Percentiles rank a stretch among this genome's conserved stretches.
These are phyloP conservation scores for Blastocystis sp. DNA, from an alignment of 352 stramenopile genomes.

Conservation along the genomic window DNA sequence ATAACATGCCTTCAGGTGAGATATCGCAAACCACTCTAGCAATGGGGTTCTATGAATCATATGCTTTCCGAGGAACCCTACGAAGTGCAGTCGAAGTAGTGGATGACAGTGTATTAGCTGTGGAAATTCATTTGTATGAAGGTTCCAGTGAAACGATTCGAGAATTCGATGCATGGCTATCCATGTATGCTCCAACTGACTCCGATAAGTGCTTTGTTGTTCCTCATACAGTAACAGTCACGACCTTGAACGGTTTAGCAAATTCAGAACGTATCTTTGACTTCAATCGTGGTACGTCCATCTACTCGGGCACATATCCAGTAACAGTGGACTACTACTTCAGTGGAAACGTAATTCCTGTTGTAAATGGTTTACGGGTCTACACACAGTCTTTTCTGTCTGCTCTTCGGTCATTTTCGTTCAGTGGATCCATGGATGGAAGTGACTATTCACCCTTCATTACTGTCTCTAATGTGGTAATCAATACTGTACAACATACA, in stretches of 20 bases:
- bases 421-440: background rate
- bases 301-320: background rate
- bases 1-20: conserved; percentile 11
- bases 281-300: background rate
- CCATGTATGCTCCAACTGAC: background rate
- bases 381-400: background rate
- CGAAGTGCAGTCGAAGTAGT: background rate
- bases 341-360: background rate
- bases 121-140: background rate
- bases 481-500: background rate
- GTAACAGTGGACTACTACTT: background rate
- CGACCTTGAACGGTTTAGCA: background rate
- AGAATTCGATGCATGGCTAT: background rate
- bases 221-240: background rate
- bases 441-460: background rate
- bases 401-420: background rate
- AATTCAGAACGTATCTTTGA: background rate
- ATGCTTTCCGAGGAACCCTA: background rate
- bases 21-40: background rate
- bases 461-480: background rate
- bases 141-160: background rate
- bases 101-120: background rate
- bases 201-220: background rate
- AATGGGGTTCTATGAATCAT: background rate
- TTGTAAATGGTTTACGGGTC: background rate